Evolutionary conservation across 108 stramenopile species (phyloP).

Genomic region (Schizochytrium sp.): DNA sequence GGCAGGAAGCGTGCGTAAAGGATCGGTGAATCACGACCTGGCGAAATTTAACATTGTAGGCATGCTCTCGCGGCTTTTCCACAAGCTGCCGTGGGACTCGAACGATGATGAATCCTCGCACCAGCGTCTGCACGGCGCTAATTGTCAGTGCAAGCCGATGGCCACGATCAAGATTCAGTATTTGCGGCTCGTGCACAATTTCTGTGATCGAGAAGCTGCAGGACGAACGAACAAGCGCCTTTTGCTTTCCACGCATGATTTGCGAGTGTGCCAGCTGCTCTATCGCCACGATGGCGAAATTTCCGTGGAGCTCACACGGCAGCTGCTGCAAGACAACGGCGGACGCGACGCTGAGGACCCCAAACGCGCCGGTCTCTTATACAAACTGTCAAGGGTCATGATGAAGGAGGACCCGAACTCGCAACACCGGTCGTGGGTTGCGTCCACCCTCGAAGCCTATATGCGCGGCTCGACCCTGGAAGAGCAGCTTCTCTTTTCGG

Average conservation of each 20-base stretch:
- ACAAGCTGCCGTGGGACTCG: not conserved
- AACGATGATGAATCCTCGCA: not conserved
- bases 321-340: not conserved
- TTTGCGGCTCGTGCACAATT: constrained; percentile 72
- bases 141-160: constrained; percentile 76
- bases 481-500: constrained; percentile 56
- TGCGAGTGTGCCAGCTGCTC: not conserved
- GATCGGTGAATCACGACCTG: not conserved
- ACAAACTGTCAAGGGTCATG: constrained; percentile 59
- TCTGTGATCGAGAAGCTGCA: constrained; percentile 61
- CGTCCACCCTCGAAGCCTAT: constrained; percentile 73
- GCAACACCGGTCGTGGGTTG: constrained; percentile 76
- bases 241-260: not conserved
- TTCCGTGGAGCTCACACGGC: constrained; percentile 22
- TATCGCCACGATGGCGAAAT: not conserved
- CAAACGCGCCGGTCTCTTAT: constrained; percentile 48
- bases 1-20: not conserved
- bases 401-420: constrained; percentile 62
- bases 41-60: not conserved
- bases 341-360: not conserved
- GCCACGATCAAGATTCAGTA: constrained; percentile 72
- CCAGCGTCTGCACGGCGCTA: constrained; percentile 31
- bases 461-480: constrained; percentile 61
- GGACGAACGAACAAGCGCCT: not conserved
- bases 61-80: not conserved